A percentile compares a stretch with the other conserved stretches of the same genome.
Conservation (phyloP, 192 early-diverging fungal species). For the Coemansia sp. region DNA sequence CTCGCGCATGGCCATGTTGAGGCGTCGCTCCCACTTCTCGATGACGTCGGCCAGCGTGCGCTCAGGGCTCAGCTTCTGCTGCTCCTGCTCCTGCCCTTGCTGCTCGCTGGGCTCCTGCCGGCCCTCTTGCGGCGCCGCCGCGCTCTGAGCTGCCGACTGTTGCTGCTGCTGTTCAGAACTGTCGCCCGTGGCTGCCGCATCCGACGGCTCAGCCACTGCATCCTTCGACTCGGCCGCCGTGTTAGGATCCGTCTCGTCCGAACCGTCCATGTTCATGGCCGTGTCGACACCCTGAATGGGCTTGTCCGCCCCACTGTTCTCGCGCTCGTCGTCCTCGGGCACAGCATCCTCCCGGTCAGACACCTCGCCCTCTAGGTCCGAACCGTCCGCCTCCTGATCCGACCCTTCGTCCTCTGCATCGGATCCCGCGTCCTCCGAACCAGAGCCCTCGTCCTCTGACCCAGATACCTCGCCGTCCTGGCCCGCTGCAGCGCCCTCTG, state of each 20-base stretch:
- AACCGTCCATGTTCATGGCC: slow-evolving; percentile 53
- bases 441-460: slow-evolving; percentile 45
- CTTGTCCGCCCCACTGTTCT: slow-evolving; percentile 51
- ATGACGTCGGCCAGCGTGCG: slow-evolving; percentile 88
- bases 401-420: slow-evolving; percentile 44
- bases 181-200: slow-evolving; percentile 18
- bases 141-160: background rate
- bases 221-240: slow-evolving; percentile 32
- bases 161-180: slow-evolving; percentile 37
- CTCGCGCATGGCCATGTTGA: slow-evolving; percentile 69
- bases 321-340: slow-evolving; percentile 25
- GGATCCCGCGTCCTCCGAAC: slow-evolving; percentile 16
- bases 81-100: slow-evolving; percentile 2
- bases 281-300: slow-evolving; percentile 51
- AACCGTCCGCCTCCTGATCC: slow-evolving; percentile 6
- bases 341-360: slow-evolving; percentile 27
- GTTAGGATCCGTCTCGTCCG: slow-evolving; percentile 36
- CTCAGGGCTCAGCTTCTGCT: slow-evolving; percentile 59
- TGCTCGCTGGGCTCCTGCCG: background rate
- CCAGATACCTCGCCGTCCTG: slow-evolving; percentile 31
- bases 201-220: slow-evolving; percentile 23
- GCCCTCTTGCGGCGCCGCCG: slow-evolving; percentile 8
- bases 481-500: slow-evolving; percentile 8
- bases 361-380: slow-evolving; percentile 2
- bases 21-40: slow-evolving; percentile 85